Evolutionary conservation across 2,329 filamentous ascomycete species (phyloP).

Genomic region (Colletotrichum coccodes): DNA sequence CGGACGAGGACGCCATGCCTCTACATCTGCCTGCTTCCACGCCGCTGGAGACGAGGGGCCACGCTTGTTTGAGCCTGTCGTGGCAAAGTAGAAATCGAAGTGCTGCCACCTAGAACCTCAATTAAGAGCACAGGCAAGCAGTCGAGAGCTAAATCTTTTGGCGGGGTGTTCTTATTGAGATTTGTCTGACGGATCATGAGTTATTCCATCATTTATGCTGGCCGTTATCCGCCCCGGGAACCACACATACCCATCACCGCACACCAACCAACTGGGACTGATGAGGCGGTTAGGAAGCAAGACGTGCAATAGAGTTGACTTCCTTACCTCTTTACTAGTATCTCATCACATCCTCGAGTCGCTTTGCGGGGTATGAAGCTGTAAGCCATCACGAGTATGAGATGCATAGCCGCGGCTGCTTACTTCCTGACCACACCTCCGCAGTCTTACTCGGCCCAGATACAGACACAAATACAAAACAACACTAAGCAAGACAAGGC

Average conservation of each 20-base stretch:
- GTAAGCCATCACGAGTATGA: neutral
- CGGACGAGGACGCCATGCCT: too few species aligned
- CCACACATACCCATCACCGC: neutral
- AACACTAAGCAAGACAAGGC: neutral
- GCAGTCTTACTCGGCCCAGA: neutral
- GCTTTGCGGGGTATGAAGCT: neutral
- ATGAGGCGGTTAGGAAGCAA: neutral
- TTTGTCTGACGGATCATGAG: neutral
- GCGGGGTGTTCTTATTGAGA: too few species aligned
- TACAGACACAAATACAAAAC: neutral
- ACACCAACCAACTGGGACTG: neutral
- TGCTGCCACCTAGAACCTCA: neutral
- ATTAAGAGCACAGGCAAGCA: neutral
- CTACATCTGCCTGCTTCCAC: too few species aligned
- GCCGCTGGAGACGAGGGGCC: too few species aligned
- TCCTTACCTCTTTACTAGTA: neutral
- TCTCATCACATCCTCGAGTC: neutral
- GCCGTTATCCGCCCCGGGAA: too few species aligned
- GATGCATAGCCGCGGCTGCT: neutral
- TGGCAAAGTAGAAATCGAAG: neutral
- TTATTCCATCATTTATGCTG: neutral
- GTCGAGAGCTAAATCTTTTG: too few species aligned
- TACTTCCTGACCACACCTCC: neutral
- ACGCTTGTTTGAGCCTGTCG: neutral
- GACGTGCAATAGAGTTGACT: neutral